phyloP scores from a whole-genome alignment of 1,139 yeast species.

The Pichia sp. region DNA sequence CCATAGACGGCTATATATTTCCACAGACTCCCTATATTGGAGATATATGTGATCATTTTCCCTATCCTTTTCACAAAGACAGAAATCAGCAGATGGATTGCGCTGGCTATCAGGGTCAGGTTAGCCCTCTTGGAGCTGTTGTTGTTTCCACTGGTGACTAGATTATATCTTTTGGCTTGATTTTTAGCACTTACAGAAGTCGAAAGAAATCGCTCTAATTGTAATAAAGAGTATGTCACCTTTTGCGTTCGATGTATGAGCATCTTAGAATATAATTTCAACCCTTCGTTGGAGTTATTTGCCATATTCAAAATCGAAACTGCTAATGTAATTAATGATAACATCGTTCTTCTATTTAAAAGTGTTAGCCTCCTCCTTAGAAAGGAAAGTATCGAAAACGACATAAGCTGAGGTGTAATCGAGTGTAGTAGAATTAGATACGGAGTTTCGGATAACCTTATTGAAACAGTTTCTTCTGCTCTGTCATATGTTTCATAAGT shows the following conservation, averaged over 20 bases:
- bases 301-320: slow-evolving; percentile 12
- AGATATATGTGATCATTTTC: slow-evolving; percentile 1
- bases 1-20: slow-evolving; percentile 15
- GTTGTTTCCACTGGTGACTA: background rate
- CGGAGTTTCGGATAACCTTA: slow-evolving; percentile 21
- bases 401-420: slow-evolving; percentile 18
- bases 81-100: slow-evolving; percentile 12
- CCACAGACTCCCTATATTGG: slow-evolving; percentile 8
- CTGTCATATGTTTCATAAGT: background rate
- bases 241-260: slow-evolving; percentile 12
- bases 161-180: background rate
- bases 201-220: slow-evolving; percentile 6
- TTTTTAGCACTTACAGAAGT: background rate
- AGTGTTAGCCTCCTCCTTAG: slow-evolving; percentile 11
- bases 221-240: background rate
- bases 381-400: slow-evolving; percentile 19
- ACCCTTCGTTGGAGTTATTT: slow-evolving; percentile 6
- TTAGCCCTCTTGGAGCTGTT: background rate
- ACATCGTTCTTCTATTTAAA: background rate
- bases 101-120: slow-evolving; percentile 11
- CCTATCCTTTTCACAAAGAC: slow-evolving; percentile 9
- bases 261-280: slow-evolving; percentile 14
- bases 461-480: slow-evolving; percentile 7
- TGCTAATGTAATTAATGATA: slow-evolving; percentile 4
- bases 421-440: slow-evolving; percentile 26